Evolutionary conservation across 345 rosid species (phyloP), one percentile per base, ranked within the genome.

Genomic region (Nasturtium officinale): DNA sequence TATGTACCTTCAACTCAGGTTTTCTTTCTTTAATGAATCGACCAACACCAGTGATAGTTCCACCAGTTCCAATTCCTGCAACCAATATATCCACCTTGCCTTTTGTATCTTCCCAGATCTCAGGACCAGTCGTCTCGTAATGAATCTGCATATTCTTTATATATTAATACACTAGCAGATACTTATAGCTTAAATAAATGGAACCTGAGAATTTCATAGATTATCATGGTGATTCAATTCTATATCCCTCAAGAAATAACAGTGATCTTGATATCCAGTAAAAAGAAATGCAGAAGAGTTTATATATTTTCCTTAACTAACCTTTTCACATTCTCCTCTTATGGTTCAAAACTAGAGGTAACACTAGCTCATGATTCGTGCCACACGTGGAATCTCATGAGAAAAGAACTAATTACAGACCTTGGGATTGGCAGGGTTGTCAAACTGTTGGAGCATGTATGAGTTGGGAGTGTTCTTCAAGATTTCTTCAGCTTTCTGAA

Each of bases 51-150:
- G 89, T 54, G 48, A 89, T 82, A 10, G 97, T 94, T 71, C 98
- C 98, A 67, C 92, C 96, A 50, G 97, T 94, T 72, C 98, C 97
- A 55, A 94, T 84, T 45, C 96, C 97, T 0, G 87, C 86, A 82
- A 94, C 65, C 58, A 91, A 74, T 66, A 83, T 85, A 77, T 94
- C 96, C 51, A 94, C 85, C 70, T 89, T 88, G 64, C 97, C 97
- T 71, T 80, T 86, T 5, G 93, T 86, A 72, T 87, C 96, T 43
- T 87, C 92, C 96, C 96, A 89, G 25, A 89, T 89, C 79, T 89
- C 96, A 25, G 96, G 96, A 71, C 96, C 96, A 52, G 96, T 89
- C 18, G 96, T 89, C 87, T 87, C 89, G 59, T 85, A 89, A 79
- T 89, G 96, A 82, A 89, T 26, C 96, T 89, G 83, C 82, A 82